These are phyloP conservation scores for Ophiosphaerella herpotricha DNA, from an alignment of 2,329 filamentous ascomycete species.

Conservation along the genomic window DNA sequence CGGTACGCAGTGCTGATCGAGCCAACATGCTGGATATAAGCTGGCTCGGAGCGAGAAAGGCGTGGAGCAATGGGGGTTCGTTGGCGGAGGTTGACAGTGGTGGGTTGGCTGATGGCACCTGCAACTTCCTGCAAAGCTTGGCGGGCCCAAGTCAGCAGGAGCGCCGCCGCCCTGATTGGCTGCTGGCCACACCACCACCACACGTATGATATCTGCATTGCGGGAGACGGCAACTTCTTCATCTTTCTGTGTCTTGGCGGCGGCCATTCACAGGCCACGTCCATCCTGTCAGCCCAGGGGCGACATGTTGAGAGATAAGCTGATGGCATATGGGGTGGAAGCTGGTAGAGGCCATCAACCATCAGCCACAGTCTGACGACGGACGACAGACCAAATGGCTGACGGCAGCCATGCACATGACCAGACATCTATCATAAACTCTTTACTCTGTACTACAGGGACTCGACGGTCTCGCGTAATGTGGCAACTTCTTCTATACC, in stretches of 20 bases:
- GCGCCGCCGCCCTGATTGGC: slow-evolving; percentile 24
- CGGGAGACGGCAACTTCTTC: slow-evolving; percentile 1
- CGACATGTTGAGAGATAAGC: background rate
- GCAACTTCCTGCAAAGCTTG: slow-evolving; percentile 22
- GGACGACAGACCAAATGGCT: no score
- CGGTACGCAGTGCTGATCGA: slow-evolving; percentile 86
- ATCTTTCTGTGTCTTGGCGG: background rate
- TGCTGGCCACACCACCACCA: slow-evolving; percentile 1
- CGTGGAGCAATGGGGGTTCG: slow-evolving; percentile 42
- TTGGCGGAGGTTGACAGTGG: slow-evolving; percentile 36
- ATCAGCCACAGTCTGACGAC: no score
- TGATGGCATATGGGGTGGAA: no score
- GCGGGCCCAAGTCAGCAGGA: slow-evolving; percentile 16
- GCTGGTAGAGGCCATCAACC: no score
- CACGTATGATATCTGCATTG: slow-evolving; percentile 11
- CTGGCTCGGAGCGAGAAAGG: slow-evolving; percentile 43
- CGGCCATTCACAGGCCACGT: no score
- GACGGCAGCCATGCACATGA: no score
- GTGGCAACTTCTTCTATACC: slow-evolving; percentile 42
- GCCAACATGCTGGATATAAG: slow-evolving; percentile 77
- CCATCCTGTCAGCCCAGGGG: background rate
- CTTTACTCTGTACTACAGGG: no score
- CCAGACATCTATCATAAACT: no score
- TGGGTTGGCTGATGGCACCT: slow-evolving; percentile 18
- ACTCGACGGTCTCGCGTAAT: slow-evolving; percentile 5